phyloP scores from a whole-genome alignment of 305 asterid species.

The Fraxinus dipetala region DNA sequence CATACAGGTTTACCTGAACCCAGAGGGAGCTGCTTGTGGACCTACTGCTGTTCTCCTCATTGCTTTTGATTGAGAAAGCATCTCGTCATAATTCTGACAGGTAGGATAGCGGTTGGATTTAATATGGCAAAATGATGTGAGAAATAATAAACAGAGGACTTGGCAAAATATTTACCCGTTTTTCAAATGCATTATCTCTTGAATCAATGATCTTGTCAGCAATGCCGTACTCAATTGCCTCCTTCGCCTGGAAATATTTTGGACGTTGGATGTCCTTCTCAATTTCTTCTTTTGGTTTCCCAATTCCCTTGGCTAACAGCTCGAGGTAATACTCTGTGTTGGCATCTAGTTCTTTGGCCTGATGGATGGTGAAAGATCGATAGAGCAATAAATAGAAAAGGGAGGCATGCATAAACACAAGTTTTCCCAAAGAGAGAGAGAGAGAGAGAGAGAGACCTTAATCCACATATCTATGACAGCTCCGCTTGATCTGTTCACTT shows the following conservation, averaged over 20 bases:
- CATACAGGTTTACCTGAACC: slow-evolving; percentile 40
- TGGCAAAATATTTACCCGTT: slow-evolving; percentile 49
- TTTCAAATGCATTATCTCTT: slow-evolving; percentile 57
- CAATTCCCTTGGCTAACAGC: slow-evolving; percentile 65
- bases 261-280: slow-evolving; percentile 68
- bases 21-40: slow-evolving; percentile 64
- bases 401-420: background rate
- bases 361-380: slow-evolving; percentile 6
- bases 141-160: background rate
- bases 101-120: background rate
- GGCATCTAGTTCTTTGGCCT: slow-evolving; percentile 83
- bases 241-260: slow-evolving; percentile 59
- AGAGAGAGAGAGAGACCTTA: slow-evolving; percentile 50
- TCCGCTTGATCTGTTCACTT: slow-evolving; percentile 67
- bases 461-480: slow-evolving; percentile 86
- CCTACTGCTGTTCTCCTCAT: slow-evolving; percentile 46
- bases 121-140: background rate
- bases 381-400: background rate
- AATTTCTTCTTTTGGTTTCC: slow-evolving; percentile 79
- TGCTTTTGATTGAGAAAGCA: slow-evolving; percentile 67
- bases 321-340: slow-evolving; percentile 61
- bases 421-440: background rate
- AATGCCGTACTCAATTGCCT: slow-evolving; percentile 79
- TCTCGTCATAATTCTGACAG: slow-evolving; percentile 61
- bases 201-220: slow-evolving; percentile 77